Base-by-base conservation (phyloP, 2,329 filamentous ascomycete species). In the Exophiala sp. region DNA sequence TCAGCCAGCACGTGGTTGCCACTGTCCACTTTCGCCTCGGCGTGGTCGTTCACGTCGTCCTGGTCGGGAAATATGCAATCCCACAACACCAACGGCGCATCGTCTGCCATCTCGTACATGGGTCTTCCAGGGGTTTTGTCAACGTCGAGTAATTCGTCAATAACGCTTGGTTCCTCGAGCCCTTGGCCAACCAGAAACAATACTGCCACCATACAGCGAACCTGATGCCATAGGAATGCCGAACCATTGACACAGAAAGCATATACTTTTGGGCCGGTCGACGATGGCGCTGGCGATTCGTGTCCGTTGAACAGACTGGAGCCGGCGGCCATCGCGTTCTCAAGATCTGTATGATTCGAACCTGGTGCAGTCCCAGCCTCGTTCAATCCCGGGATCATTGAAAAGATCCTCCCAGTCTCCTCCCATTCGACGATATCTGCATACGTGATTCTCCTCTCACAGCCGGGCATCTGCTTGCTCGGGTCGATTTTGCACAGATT, bases 181-280 rank as follows among this genome's bases (percentile, higher is more conserved):
- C 88, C 82, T 70, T 98, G 93, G 22, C 88, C 93, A 7, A 97
- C 82, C 9, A 93, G 74, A 72, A 98, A 97, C n/a, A 98, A 73
- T 5, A 97, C 75, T 13, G 84, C 81, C n/a, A 94, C 83, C 80
- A 98, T 90, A 71, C 91, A 88, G 19, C 93, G 83, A 59, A 98
- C 94, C 71, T 98, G 93, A 70, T 98, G 93, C 93, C 93, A 98
- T 40, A 98, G 72, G 68, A 98, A 98, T 1, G 90, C 93, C 6
- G 86, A 89, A 16, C 93, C 93, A 59, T 90, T 82, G 34, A 98
- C 82, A 50, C 85, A 83, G 68, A 98, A 94, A 55, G 85, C 83
- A 71, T 94, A 97, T 11, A 96, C 78, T 63, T 88, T 86, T 2
- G 74, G 70, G 4, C 62, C 63, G 18, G 16, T 19, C 7, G 11